phyloP scores from a whole-genome alignment of 106 monocot species.

The Xerophyta viscosa region DNA sequence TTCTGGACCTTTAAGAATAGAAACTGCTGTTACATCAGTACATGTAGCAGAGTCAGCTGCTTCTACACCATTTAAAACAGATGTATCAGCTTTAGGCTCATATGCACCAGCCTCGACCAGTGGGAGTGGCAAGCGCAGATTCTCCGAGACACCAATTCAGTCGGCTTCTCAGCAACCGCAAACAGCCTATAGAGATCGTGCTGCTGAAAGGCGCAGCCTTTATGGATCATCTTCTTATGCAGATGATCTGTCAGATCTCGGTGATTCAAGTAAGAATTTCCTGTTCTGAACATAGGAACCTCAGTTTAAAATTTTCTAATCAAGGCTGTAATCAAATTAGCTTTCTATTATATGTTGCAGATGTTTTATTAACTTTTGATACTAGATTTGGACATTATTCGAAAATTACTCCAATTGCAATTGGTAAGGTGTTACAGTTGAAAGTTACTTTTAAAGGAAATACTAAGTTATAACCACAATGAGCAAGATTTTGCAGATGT shows the following conservation, averaged over 20 bases:
- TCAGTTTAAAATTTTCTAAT: too few relatives aligned
- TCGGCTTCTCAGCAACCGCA: conserved; percentile 33
- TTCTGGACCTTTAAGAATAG: conserved; percentile 17
- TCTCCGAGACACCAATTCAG: conserved; percentile 79
- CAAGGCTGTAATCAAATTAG: too few relatives aligned
- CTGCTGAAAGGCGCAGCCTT: conserved; percentile 84
- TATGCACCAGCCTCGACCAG: conserved; percentile 30
- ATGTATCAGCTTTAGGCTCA: conserved; percentile 72
- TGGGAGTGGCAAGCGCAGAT: conserved; percentile 74
- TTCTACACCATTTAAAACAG: conserved; percentile 69
- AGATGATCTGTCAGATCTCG: conserved; percentile 32
- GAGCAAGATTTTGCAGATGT: too few relatives aligned
- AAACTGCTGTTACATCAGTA: conserved; percentile 3
- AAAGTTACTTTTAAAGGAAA: too few relatives aligned
- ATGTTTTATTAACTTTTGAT: too few relatives aligned
- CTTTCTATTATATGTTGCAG: too few relatives aligned
- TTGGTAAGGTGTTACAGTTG: too few relatives aligned
- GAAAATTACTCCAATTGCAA: too few relatives aligned
- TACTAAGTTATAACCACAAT: too few relatives aligned
- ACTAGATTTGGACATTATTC: too few relatives aligned
- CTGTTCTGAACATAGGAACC: too few relatives aligned
- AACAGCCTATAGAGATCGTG: conserved; percentile 77
- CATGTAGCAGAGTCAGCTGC: conserved; percentile 1
- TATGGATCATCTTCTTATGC: conserved; percentile 64
- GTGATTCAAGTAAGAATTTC: conserved; percentile 79